Base-by-base conservation (phyloP, 1,139 yeast species). In the Pichia kudriavzevii region DNA sequence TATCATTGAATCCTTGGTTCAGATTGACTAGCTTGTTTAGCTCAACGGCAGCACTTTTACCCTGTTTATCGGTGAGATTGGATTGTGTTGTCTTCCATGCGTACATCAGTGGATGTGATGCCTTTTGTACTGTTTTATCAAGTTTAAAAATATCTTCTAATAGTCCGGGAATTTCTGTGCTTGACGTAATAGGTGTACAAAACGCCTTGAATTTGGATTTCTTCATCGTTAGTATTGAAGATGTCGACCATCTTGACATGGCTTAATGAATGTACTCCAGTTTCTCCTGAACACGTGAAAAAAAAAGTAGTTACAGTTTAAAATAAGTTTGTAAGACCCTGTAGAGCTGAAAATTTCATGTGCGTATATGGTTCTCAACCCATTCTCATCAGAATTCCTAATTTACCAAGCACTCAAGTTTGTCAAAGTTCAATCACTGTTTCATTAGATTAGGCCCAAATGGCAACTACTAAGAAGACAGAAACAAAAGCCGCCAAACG, bases 151-250 rank as follows among this genome's bases (percentile, higher is more conserved):
- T 57, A 26, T 61, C 55, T 8, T 51, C 42, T 4, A 77, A 46
- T 1, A 70, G 50, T 0, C 26, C 32, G 0, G 66, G 59, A 0
- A 76, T 63, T 3, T 75, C 72, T 0, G 53, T 44, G 8, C 61
- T 52, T 23, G 56, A 46, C 0, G 41, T 34, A 1, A 79, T 43
- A 0, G 55, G 45, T 1, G 67, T 64, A 40, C 71, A 67, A 41
- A 78, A 64, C 2, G 75, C 85, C 52, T 75, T 80, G 45, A 79
- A 80, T 38, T 66, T 67, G 0, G 85, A 78, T 41, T 75, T 76
- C 29, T 72, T 61, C 41, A 72, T 69, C 1, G 52, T 47, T 9
- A 64, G 38, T 1, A 58, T 38, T n/a, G 54, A 53, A 1, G 69
- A 61, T 26, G 50, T 55, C 15, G 50, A 47, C 68, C 70, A 64